Percentiles rank a stretch among this genome's conserved stretches.
phyloP scores from a whole-genome alignment of 805 yeast genomes.

The Wickerhamomyces tratensis region DNA sequence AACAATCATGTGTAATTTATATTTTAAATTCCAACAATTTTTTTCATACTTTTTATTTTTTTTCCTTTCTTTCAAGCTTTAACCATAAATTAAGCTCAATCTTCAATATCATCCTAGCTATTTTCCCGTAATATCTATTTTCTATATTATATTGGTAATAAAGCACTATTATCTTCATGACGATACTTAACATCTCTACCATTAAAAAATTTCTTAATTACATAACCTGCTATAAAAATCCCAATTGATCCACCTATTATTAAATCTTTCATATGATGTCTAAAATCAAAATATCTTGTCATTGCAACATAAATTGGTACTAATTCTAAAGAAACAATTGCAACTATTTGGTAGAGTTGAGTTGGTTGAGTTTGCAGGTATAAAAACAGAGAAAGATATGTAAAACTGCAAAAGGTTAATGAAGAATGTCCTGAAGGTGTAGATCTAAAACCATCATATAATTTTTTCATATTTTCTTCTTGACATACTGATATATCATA shows the following conservation, averaged over 20 bases:
- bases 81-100: no score
- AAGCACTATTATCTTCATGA: not conserved
- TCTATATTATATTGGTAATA: not conserved
- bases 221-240: slow-evolving; percentile 4
- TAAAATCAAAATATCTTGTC: slow-evolving; percentile 80
- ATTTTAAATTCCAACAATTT: no score
- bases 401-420: slow-evolving; percentile 52
- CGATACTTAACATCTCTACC: slow-evolving; percentile 5
- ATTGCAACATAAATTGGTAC: slow-evolving; percentile 52
- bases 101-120: no score
- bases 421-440: slow-evolving; percentile 79
- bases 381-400: not conserved
- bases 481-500: slow-evolving; percentile 46
- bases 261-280: slow-evolving; percentile 87
- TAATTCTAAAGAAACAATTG: not conserved
- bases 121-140: no score
- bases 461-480: slow-evolving; percentile 25
- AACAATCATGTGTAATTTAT: no score
- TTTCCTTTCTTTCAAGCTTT: no score
- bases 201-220: slow-evolving; percentile 11
- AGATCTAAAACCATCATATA: slow-evolving; percentile 67
- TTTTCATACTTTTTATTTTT: no score
- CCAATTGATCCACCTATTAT: slow-evolving; percentile 70
- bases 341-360: no score
- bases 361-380: not conserved